phyloP scores from a whole-genome alignment of 176 grass and related monocot genomes.

The Lolium perenne region DNA sequence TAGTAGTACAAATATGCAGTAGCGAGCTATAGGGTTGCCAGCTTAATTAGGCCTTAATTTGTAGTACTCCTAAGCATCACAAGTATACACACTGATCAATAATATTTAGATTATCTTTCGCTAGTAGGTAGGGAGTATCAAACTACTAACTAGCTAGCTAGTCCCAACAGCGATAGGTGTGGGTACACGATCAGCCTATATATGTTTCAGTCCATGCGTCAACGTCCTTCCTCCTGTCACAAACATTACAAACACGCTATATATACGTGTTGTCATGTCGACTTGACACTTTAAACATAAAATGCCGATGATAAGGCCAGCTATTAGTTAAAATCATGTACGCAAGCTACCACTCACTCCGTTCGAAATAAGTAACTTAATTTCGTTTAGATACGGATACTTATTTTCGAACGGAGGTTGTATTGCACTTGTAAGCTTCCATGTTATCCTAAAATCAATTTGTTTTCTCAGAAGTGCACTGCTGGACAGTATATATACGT shows the following conservation, averaged over 20 bases:
- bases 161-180: constrained; percentile 24
- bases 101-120: constrained; percentile 36
- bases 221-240: background rate
- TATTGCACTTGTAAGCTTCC: too few relatives aligned
- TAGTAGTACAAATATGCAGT: background rate
- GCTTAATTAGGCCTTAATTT: background rate
- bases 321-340: too few relatives aligned
- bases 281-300: background rate
- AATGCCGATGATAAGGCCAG: background rate
- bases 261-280: constrained; percentile 1
- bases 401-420: too few relatives aligned
- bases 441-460: background rate
- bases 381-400: too few relatives aligned
- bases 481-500: background rate
- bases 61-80: constrained; percentile 19
- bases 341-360: background rate
- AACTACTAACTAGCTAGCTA: background rate
- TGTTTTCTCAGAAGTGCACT: background rate
- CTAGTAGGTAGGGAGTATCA: constrained; percentile 33
- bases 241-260: background rate
- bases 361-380: too few relatives aligned
- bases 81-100: constrained; percentile 3
- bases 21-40: constrained; percentile 1
- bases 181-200: constrained; percentile 16
- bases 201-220: constrained; percentile 16